Base-by-base conservation (phyloP, 2,329 filamentous ascomycete species). In the Aspergillus sp. region DNA sequence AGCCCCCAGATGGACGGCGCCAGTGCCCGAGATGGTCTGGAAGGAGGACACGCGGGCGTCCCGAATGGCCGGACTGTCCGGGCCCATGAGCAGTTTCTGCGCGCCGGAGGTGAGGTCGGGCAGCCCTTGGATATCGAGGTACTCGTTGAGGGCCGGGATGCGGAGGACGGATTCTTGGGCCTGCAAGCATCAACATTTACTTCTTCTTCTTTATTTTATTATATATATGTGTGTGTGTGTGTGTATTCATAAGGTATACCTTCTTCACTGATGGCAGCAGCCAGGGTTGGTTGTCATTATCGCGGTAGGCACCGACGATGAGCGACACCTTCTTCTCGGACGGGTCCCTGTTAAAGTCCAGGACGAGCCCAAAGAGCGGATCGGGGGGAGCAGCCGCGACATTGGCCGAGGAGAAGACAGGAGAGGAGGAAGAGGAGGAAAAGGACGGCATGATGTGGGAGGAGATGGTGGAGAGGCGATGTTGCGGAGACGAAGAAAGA, bases 1-100 rank as follows among this genome's bases (percentile, higher is more conserved):
- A 53, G 84, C 90, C 56, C 93, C 93, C 34, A 97, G 76, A 67
- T 98, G 93, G 55, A 95, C 83, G 52, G 93, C 93, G 59, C 93
- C 93, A 52, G 93, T 98, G 60, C 93, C 93, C 48, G 93, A 98
- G 73, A 98, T 94, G 64, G 91, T 94, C 73, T 98, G 93, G 46
- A 96, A 69, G 35, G 88, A 88, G 54, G 83, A 77, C 52, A 82
- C 76, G 76, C 93, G 86, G 70, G 90, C 88, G 64, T 97, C 88
- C 56, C 78, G 74, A 62, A 96, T 79, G 48, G 90, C 93, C 39
- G 88, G 82, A 44, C 88, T 94, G 58, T 86, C 80, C 36, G 70
- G 69, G 44, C 93, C 90, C 30, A 97, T 78, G 50, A 96, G 86
- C 59, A 97, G 78, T 73, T 93, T 90, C 66, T 91, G 88, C 27